Evolutionary conservation across 2,329 filamentous ascomycete species (phyloP).

Genomic region (Podosphaera fusca): DNA sequence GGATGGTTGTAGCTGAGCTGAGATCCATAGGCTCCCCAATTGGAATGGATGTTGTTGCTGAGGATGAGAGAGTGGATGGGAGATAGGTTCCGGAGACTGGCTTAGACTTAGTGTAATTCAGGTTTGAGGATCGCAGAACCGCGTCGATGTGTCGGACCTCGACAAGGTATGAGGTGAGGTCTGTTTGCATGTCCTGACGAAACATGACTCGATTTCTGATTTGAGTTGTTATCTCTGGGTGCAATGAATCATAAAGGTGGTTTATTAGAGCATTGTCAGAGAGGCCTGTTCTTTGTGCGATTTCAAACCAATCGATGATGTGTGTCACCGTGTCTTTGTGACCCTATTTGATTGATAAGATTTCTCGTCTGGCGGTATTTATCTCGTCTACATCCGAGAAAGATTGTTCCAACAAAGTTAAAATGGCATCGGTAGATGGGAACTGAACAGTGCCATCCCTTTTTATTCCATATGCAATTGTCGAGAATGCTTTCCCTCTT

Average conservation of each 20-base stretch:
- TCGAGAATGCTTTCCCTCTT: background rate
- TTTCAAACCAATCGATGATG: background rate
- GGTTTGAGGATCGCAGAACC: background rate
- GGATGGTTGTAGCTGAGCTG: too few relatives aligned
- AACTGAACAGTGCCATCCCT: background rate
- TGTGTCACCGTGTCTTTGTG: background rate
- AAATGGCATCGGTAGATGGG: background rate
- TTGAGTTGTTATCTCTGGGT: background rate
- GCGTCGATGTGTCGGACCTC: conserved; percentile 1
- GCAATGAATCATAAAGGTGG: background rate
- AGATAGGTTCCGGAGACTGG: too few relatives aligned
- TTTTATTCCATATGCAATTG: background rate
- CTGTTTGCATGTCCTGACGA: background rate
- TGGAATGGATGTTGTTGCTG: too few relatives aligned
- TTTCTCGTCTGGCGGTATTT: background rate
- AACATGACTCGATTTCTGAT: background rate
- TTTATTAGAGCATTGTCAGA: background rate
- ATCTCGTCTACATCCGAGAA: background rate
- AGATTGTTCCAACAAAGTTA: background rate
- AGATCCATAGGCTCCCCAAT: too few relatives aligned
- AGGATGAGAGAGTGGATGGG: too few relatives aligned
- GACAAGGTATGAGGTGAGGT: background rate
- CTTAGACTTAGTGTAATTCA: background rate
- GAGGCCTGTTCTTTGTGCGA: background rate
- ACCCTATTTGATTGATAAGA: background rate